phyloP scores from a whole-genome alignment of 2,329 filamentous ascomycete genomes.

The Cercospora beticola region DNA sequence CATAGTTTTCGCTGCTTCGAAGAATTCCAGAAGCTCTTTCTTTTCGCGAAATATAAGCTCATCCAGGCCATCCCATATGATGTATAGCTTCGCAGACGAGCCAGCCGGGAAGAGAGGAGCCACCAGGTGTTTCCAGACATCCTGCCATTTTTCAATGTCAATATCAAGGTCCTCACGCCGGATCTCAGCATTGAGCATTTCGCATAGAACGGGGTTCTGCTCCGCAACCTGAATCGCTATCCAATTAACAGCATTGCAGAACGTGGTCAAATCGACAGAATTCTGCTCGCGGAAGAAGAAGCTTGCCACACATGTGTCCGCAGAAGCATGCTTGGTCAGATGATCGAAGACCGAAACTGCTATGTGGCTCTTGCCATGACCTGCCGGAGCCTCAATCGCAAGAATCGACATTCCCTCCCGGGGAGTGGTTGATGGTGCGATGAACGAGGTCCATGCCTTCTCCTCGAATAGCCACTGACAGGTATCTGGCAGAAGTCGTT shows the following conservation, averaged over 20 bases:
- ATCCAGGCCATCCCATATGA: conserved; percentile 10
- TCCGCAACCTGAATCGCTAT: conserved; percentile 6
- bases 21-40: conserved; percentile 3
- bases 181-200: conserved; percentile 8
- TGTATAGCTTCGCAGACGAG: conserved; percentile 1
- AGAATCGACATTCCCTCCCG: background rate
- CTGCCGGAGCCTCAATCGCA: conserved; percentile 2
- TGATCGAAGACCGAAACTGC: conserved; percentile 2
- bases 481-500: conserved; percentile 8
- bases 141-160: background rate
- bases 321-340: background rate
- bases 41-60: conserved; percentile 3
- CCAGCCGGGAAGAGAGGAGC: conserved; percentile 2
- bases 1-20: background rate
- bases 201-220: background rate
- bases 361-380: conserved; percentile 9
- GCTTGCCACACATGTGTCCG: background rate
- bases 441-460: background rate
- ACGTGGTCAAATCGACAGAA: background rate
- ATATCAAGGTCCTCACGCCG: conserved; percentile 8
- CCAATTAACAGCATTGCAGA: conserved; percentile 9
- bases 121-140: conserved; percentile 5
- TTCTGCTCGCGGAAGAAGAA: conserved; percentile 13
- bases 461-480: conserved; percentile 11
- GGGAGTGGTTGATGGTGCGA: background rate